Percentiles rank a stretch among this genome's conserved stretches.
phyloP scores from a whole-genome alignment of 2,329 filamentous ascomycete species.

The Penicillium sp. region DNA sequence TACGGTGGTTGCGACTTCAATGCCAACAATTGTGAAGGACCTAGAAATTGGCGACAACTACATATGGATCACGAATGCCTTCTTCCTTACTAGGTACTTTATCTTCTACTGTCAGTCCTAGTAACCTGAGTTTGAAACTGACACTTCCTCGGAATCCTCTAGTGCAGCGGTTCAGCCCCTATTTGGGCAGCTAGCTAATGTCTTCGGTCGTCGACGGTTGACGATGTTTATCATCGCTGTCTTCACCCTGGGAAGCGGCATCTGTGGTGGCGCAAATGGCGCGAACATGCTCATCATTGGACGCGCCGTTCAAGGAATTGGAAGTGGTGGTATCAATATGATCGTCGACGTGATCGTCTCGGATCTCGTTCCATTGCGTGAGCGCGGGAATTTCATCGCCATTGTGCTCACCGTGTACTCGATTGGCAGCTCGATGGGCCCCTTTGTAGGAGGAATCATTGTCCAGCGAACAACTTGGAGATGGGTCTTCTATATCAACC shows the following conservation, averaged over 20 bases:
- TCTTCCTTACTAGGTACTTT: neutral
- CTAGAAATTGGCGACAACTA: constrained; percentile 32
- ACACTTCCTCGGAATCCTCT: neutral
- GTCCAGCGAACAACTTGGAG: constrained; percentile 23
- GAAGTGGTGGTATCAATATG: constrained; percentile 44
- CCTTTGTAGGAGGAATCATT: constrained; percentile 21
- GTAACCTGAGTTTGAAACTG: neutral
- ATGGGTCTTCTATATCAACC: constrained; percentile 30
- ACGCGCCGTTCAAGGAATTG: constrained; percentile 50
- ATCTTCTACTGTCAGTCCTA: neutral
- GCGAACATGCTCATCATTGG: neutral
- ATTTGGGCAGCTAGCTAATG: constrained; percentile 50
- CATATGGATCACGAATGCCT: constrained; percentile 28
- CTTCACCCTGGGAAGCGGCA: constrained; percentile 20
- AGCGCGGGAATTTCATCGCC: constrained; percentile 46
- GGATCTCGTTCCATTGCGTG: constrained; percentile 51
- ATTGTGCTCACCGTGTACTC: constrained; percentile 41
- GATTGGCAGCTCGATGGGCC: constrained; percentile 42
- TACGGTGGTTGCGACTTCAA: constrained; percentile 40
- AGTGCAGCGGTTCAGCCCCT: constrained; percentile 45
- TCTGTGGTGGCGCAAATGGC: neutral
- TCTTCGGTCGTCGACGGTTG: constrained; percentile 50
- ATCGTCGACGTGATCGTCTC: constrained; percentile 51
- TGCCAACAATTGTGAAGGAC: constrained; percentile 37
- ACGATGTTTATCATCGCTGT: constrained; percentile 42